Conservation (phyloP, 106 monocot species). For the Narthecium ossifragum region DNA sequence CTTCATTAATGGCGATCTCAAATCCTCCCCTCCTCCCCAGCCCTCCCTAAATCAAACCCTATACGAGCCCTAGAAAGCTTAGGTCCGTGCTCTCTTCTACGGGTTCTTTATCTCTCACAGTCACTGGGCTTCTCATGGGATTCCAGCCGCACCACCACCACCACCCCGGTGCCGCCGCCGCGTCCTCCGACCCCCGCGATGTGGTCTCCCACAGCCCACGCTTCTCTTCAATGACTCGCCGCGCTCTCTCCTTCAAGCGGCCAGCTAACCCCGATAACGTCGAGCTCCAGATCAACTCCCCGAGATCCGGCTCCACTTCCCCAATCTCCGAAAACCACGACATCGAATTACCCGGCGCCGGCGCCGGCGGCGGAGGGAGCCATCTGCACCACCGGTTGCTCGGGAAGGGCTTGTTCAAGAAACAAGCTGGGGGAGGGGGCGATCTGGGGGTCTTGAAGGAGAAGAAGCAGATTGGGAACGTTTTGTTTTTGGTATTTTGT, state of each 20-base stretch:
- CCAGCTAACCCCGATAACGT: slow-evolving; percentile 23
- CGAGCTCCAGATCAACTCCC: slow-evolving; percentile 73
- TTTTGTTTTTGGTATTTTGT: slow-evolving; percentile 71
- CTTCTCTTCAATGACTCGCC: slow-evolving; percentile 44
- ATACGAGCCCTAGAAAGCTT: too few relatives aligned
- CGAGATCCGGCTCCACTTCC: slow-evolving; percentile 14
- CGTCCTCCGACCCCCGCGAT: slow-evolving; percentile 5
- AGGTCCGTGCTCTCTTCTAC: too few relatives aligned
- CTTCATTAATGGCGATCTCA: too few relatives aligned
- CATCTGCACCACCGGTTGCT: slow-evolving; percentile 28
- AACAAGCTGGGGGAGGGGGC: slow-evolving; percentile 3
- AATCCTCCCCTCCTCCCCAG: too few relatives aligned
- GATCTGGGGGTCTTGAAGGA: slow-evolving; percentile 26
- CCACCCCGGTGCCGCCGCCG: slow-evolving; percentile 9
- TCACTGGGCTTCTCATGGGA: slow-evolving; percentile 38
- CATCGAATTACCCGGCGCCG: not conserved
- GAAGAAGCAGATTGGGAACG: slow-evolving; percentile 51
- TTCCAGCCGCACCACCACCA: slow-evolving; percentile 22
- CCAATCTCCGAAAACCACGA: not conserved
- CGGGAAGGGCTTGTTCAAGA: slow-evolving; percentile 35
- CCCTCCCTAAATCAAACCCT: too few relatives aligned
- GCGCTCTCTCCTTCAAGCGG: slow-evolving; percentile 70
- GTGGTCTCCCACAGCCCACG: slow-evolving; percentile 40
- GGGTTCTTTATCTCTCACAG: too few relatives aligned
- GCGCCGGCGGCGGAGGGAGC: slow-evolving; percentile 10